These are phyloP conservation scores for Magnolia kwangsiensis DNA, from an alignment of 164 flowering plant genomes.

Conservation along the genomic window DNA sequence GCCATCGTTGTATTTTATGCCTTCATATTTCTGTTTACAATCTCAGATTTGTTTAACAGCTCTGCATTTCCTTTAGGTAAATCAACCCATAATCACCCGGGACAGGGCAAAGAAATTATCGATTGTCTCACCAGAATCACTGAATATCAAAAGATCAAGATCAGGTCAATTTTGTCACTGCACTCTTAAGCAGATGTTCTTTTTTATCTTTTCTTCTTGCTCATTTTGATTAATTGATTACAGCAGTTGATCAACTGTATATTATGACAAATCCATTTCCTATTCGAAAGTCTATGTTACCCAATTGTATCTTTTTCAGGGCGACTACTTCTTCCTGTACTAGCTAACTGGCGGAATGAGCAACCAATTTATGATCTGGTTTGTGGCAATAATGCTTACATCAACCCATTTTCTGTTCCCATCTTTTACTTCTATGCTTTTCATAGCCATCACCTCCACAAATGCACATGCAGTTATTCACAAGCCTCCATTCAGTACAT, in stretches of 20 bases:
- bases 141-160: constrained; percentile 3
- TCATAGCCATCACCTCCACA: not conserved
- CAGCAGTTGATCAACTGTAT: not conserved
- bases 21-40: not conserved
- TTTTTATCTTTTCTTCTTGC: not conserved
- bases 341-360: constrained; percentile 1
- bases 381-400: not conserved
- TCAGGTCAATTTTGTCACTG: constrained; percentile 1
- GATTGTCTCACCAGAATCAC: not conserved
- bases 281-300: not conserved
- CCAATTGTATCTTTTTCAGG: not conserved
- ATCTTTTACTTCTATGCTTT: not conserved
- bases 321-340: constrained; percentile 4
- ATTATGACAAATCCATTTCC: not conserved
- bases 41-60: not conserved
- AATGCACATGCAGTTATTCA: not conserved
- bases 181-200: not conserved
- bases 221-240: not conserved
- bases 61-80: not conserved
- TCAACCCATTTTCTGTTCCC: not conserved
- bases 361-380: constrained; percentile 1
- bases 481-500: too few relatives aligned
- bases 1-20: too few relatives aligned
- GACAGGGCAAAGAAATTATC: not conserved
- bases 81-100: not conserved